Evolutionary conservation across 1,139 yeast genomes (phyloP), one percentile per base, ranked within the genome.

Genomic region (Pichia norvegensis): DNA sequence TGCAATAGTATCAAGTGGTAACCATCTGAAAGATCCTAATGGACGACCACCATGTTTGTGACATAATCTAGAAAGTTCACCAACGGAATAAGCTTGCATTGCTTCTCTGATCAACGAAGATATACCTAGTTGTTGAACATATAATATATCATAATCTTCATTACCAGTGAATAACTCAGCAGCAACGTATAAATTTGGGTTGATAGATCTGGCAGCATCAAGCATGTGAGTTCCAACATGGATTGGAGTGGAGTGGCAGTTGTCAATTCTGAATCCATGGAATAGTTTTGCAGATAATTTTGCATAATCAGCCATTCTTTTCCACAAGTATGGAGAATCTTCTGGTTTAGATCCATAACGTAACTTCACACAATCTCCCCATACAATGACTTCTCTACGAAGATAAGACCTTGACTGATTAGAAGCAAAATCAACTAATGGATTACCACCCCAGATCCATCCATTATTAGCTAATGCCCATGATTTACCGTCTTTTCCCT

Each of bases 361-460:
- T 52, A 92, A 71, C 61, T 92, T 92, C 47, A 90, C 92, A 71
- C 98, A 92, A 61, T 92, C 98, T 7, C 95, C 95, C 98, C 98
- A 92, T 27, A 90, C 87, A 55, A 92, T 88, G 17, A 92, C 95
- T 63, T 92, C 96, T 62, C 98, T 78, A 47, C 95, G 74, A 46
- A 92, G 67, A 60, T 92, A 92, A 2, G 95, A 92, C 58, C 78
- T 82, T 11, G 95, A 79, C 48, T 79, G 57, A 31, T 72, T 66
- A 1, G 95, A 85, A 0, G 97, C 98, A 72, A 90, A 92, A 63
- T 92, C 97, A 7, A 87, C 82, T 50, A 90, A 66, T 2, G 97
- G 97, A 55, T 90, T 83, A 14, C 96, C 97, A 45, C 88, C 92
- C 98, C 98, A 92, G 47, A 92, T 88, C 97, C 97, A 92, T 39